Percentiles rank a stretch among this genome's conserved stretches.
phyloP scores from a whole-genome alignment of 2,329 filamentous ascomycete genomes.

The Fusarium anthophilum region DNA sequence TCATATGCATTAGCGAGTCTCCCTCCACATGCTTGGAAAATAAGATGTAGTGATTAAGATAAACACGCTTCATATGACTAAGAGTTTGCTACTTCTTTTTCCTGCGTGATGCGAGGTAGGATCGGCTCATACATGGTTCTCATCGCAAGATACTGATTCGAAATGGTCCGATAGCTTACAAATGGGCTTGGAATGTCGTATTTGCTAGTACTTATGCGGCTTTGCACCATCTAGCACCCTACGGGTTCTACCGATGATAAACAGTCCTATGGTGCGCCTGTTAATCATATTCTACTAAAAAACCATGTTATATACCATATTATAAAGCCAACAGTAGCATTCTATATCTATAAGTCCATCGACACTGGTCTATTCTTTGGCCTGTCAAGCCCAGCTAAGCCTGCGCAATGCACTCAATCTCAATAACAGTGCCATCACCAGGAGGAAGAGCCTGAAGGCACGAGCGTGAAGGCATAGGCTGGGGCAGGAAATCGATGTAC shows the following conservation, averaged over 20 bases:
- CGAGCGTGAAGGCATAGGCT: conserved; percentile 54
- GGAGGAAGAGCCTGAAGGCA: conserved; percentile 53
- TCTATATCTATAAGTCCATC: background rate
- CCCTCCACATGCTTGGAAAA: background rate
- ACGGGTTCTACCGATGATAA: background rate
- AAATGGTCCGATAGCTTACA: background rate
- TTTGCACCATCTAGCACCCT: background rate
- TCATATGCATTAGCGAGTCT: too few relatives aligned
- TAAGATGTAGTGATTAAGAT: background rate
- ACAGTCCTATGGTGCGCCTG: rapidly evolving
- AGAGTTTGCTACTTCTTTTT: background rate
- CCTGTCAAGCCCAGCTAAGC: conserved; percentile 21
- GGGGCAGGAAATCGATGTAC: conserved; percentile 51
- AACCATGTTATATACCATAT: too few relatives aligned
- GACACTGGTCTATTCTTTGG: background rate
- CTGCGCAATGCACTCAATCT: conserved; percentile 57
- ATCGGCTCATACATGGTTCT: background rate
- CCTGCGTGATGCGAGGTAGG: background rate
- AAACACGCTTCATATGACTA: rapidly evolving
- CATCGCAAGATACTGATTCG: background rate
- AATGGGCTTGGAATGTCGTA: too few relatives aligned
- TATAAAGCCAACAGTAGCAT: background rate
- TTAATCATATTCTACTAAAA: too few relatives aligned
- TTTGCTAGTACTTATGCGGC: background rate
- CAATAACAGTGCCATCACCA: conserved; percentile 52